Evolutionary conservation across 2,329 filamentous ascomycete genomes (phyloP), one percentile per base, ranked within the genome.

Genomic region (Fusarium sp.): DNA sequence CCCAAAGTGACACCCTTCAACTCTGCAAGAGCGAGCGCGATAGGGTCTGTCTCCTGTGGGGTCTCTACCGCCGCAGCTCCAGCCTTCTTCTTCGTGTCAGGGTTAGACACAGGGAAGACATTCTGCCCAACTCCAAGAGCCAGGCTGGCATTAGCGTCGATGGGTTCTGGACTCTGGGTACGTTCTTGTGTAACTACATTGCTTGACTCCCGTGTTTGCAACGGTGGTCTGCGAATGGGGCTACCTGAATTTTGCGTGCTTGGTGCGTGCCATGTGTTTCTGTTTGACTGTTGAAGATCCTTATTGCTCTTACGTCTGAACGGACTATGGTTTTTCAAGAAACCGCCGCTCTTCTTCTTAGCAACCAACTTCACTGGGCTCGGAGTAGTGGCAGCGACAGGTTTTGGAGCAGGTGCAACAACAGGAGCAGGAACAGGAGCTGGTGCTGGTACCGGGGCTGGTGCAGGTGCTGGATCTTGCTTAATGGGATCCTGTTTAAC

Each of bases 71-170:
- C 46, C 20, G 71, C 57, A 35, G 71, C 69, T 10, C 73, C 74
- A 21, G 70, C 68, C 29, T 73, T 69, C 21, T 77, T 75, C 67
- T 85, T 85, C 69, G 85, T 86, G 63, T 95, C 92, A 0, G 93
- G 91, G 11, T 92, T 92, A 15, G 92, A 92, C 12, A 99, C 95
- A 58, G 97, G 91, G 75, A 99, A 97, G 13, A 99, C 93, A 74
- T 99, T 99, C 74, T 97, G 93, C 10, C 96, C 96, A 56, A 99
- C 89, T 74, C 98, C 98, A 28, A 99, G 85, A 65, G 97, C 95
- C 74, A 98, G 90, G 77, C 92, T 97, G 38, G 95, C 94, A 66
- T 96, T 91, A 57, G 95, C 94, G 76, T 98, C 96, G 37, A 96
- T 94, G 2, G 92, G 92, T 54, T 97, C 93, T 6, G 93, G 93